These are phyloP conservation scores for Talaromyces sp. DNA, from an alignment of 2,329 filamentous ascomycete genomes.

Conservation along the genomic window DNA sequence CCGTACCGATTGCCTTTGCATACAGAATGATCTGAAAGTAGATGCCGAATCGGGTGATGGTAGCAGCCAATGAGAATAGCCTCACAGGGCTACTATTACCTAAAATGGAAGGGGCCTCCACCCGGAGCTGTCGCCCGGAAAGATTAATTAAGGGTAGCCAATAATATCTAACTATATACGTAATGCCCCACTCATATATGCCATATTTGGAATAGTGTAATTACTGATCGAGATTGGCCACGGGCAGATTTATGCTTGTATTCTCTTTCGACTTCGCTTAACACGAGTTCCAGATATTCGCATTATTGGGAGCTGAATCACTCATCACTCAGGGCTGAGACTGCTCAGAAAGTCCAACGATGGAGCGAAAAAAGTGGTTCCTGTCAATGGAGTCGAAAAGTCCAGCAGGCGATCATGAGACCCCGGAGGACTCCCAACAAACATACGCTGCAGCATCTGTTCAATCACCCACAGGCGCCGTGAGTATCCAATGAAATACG, in stretches of 20 bases:
- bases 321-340: neutral
- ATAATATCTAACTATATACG: neutral
- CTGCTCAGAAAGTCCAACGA: slow-evolving; percentile 32
- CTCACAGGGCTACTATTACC: neutral
- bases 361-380: slow-evolving; percentile 52
- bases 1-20: neutral
- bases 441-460: slow-evolving; percentile 56
- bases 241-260: neutral
- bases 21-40: neutral
- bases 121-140: neutral
- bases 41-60: neutral
- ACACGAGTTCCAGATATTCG: neutral
- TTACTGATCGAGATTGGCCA: neutral
- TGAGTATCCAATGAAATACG: slow-evolving; percentile 56
- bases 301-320: neutral
- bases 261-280: neutral
- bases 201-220: neutral
- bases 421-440: slow-evolving; percentile 50
- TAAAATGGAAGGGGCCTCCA: slow-evolving; percentile 8
- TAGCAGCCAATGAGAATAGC: neutral
- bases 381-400: slow-evolving; percentile 50
- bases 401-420: slow-evolving; percentile 53
- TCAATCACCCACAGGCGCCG: slow-evolving; percentile 52
- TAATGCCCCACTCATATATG: neutral
- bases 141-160: neutral